phyloP scores from a whole-genome alignment of 257 asterid species.

The Gynochthodes officinalis region DNA sequence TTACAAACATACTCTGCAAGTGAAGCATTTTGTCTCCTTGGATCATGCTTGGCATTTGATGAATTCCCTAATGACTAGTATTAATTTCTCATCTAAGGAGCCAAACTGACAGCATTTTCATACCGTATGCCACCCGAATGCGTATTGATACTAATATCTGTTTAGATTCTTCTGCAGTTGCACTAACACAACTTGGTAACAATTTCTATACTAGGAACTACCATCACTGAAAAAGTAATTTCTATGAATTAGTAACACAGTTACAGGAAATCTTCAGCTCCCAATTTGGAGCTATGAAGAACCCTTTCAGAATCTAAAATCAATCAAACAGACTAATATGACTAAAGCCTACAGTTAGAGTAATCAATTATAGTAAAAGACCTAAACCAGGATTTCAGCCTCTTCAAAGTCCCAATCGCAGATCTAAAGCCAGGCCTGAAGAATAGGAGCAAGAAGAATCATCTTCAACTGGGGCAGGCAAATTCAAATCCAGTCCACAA shows the following conservation, averaged over 20 bases:
- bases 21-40: neutral
- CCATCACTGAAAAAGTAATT: neutral
- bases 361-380: neutral
- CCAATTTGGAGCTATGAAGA: slow-evolving; percentile 8
- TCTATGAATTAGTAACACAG: slow-evolving; percentile 13
- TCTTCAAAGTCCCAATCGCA: slow-evolving; percentile 58
- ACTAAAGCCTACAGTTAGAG: neutral
- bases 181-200: slow-evolving; percentile 4
- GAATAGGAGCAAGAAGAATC: slow-evolving; percentile 25
- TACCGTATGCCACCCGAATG: too few relatives aligned
- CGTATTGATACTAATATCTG: neutral
- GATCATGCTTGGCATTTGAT: neutral
- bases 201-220: neutral
- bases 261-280: neutral
- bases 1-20: neutral
- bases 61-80: too few relatives aligned
- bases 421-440: slow-evolving; percentile 36
- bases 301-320: neutral
- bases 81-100: neutral
- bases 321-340: slow-evolving; percentile 12
- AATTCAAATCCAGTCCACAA: slow-evolving; percentile 35
- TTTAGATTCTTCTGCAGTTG: neutral
- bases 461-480: slow-evolving; percentile 26
- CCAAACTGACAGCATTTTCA: neutral
- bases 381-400: slow-evolving; percentile 3